Evolutionary conservation across 371 early-diverging fungal genomes (phyloP).

Genomic region (Mucor sp.): DNA sequence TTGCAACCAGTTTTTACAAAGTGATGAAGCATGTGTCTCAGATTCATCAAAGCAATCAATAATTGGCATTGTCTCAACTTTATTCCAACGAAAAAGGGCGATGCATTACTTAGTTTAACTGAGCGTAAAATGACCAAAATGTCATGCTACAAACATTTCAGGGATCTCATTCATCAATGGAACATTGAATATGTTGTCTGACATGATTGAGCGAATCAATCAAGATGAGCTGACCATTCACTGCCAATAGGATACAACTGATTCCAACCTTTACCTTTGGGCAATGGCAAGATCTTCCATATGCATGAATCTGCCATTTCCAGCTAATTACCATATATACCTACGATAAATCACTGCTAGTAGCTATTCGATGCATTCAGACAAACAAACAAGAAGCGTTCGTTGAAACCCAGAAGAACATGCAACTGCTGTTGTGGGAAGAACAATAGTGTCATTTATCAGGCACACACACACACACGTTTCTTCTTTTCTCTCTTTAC

Average conservation of each 20-base stretch:
- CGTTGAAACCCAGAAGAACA: background rate
- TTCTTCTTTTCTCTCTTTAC: background rate
- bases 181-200: too few species aligned
- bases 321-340: too few species aligned
- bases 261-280: too few species aligned
- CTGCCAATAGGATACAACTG: too few species aligned
- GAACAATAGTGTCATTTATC: background rate
- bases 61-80: background rate
- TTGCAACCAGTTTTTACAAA: too few species aligned
- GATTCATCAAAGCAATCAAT: constrained; percentile 8
- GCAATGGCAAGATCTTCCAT: background rate
- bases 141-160: too few species aligned
- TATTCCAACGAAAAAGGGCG: background rate
- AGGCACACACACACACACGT: background rate
- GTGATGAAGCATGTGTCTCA: constrained; percentile 4
- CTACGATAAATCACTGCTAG: background rate
- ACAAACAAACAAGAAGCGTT: background rate
- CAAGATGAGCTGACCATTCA: too few species aligned
- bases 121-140: background rate
- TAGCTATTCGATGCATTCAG: background rate
- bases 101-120: background rate
- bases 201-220: too few species aligned
- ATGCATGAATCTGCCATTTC: background rate
- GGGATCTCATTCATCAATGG: too few species aligned
- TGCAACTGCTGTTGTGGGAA: background rate